Percentiles rank a stretch among this genome's conserved stretches.
Conservation (phyloP, 2,329 filamentous ascomycete genomes). For the Aspergillus floridensis region DNA sequence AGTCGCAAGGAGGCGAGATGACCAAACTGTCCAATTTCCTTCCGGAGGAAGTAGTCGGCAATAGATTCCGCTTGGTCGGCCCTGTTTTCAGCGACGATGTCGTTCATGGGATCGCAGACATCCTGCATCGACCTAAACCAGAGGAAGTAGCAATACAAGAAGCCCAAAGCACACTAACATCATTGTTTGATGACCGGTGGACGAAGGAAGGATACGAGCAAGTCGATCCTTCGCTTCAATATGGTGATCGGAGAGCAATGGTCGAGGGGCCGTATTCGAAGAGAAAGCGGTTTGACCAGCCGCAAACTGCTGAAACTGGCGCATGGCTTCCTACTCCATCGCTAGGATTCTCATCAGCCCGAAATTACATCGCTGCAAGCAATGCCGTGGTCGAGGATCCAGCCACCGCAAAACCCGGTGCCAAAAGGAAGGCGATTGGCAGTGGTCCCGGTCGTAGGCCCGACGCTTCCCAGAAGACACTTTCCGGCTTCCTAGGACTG, state of each 20-base stretch:
- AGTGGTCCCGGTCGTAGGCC: conserved; percentile 33
- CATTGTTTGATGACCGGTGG: conserved; percentile 63
- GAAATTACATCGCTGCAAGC: conserved; percentile 49
- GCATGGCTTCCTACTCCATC: conserved; percentile 42
- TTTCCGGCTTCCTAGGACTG: conserved; percentile 52
- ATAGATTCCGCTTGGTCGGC: conserved; percentile 60
- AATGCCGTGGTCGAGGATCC: conserved; percentile 17
- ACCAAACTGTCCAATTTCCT: conserved; percentile 73
- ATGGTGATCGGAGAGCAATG: conserved; percentile 32
- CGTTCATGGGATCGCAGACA: conserved; percentile 66
- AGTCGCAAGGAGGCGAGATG: conserved; percentile 57
- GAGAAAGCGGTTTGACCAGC: conserved; percentile 28
- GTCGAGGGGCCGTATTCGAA: conserved; percentile 27
- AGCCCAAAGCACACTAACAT: conserved; percentile 42
- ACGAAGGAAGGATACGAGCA: conserved; percentile 60
- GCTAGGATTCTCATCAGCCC: conserved; percentile 62
- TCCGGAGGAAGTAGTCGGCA: conserved; percentile 52
- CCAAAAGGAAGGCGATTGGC: conserved; percentile 28
- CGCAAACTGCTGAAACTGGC: conserved; percentile 26
- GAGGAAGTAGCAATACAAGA: conserved; percentile 55
- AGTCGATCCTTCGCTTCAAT: conserved; percentile 34
- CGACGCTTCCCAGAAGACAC: conserved; percentile 49
- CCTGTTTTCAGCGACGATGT: conserved; percentile 65
- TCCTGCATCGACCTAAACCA: conserved; percentile 65
- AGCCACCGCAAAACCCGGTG: conserved; percentile 25